These are phyloP conservation scores for Eucalyptus cladocalyx DNA, from an alignment of 345 rosid species.

Conservation along the genomic window DNA sequence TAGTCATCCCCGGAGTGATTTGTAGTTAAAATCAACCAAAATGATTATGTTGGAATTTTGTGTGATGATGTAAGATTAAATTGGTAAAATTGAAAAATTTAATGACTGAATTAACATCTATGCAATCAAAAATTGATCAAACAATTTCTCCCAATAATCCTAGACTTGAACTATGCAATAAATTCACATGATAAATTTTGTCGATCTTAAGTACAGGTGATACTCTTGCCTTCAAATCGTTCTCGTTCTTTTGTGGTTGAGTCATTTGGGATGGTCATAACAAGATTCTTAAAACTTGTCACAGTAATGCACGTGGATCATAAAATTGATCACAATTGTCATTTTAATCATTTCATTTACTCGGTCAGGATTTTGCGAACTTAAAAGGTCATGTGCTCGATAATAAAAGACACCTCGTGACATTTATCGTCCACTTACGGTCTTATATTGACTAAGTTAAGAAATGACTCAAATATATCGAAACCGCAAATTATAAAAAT, in stretches of 20 bases:
- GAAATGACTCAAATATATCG: not conserved
- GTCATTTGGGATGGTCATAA: not conserved
- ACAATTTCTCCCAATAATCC: not conserved
- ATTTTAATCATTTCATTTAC: not conserved
- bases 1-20: fast-evolving
- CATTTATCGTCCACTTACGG: not conserved
- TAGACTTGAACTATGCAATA: not conserved
- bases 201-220: not conserved
- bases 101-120: fast-evolving
- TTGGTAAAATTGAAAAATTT: fast-evolving
- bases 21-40: fast-evolving
- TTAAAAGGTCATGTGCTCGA: fast-evolving
- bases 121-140: not conserved
- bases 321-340: not conserved
- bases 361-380: fast-evolving
- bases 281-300: not conserved
- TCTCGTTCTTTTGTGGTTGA: fast-evolving
- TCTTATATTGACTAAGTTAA: not conserved
- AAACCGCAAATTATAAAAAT: not conserved
- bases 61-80: fast-evolving
- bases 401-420: not conserved
- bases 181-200: not conserved
- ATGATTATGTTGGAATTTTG: not conserved
- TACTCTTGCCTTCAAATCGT: not conserved
- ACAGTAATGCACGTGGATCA: fast-evolving